phyloP scores from a whole-genome alignment of 2,329 filamentous ascomycete genomes.

The Fusarium sororula region DNA sequence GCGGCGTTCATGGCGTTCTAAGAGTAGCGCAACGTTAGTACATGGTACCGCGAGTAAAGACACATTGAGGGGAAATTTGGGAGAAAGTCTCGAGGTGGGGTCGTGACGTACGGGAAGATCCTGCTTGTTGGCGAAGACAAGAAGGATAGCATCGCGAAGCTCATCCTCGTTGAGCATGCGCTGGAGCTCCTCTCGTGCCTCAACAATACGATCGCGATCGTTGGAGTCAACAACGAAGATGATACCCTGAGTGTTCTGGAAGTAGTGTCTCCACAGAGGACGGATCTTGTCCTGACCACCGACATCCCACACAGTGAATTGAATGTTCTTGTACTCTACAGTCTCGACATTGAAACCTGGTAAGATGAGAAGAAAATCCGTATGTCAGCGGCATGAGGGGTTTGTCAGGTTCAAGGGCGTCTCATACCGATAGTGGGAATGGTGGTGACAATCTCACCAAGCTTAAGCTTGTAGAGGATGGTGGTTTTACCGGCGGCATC shows the following conservation, averaged over 20 bases:
- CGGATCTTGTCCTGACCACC: slow-evolving; percentile 99
- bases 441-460: slow-evolving; percentile 98
- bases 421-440: slow-evolving; percentile 92
- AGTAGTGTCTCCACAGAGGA: slow-evolving; percentile 99
- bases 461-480: slow-evolving; percentile 99
- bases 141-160: slow-evolving; percentile 93
- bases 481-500: slow-evolving; percentile 99
- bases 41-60: slow-evolving; percentile 1
- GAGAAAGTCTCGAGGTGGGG: slow-evolving; percentile 18
- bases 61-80: slow-evolving; percentile 4
- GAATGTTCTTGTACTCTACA: slow-evolving; percentile 99
- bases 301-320: slow-evolving; percentile 99
- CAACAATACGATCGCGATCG: slow-evolving; percentile 96
- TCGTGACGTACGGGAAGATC: slow-evolving; percentile 85
- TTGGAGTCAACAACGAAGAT: slow-evolving; percentile 99
- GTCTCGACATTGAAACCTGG: slow-evolving; percentile 99
- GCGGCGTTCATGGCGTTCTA: slow-evolving; percentile 99
- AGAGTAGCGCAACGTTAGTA: slow-evolving; percentile 31
- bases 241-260: slow-evolving; percentile 99
- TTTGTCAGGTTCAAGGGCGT: neutral
- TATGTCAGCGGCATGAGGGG: slow-evolving; percentile 34
- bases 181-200: slow-evolving; percentile 95
- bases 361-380: neutral
- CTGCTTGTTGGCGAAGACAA: slow-evolving; percentile 99
- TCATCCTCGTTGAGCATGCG: slow-evolving; percentile 99